Conservation (phyloP, 306 rosid genomes). For the Comarum palustre region DNA sequence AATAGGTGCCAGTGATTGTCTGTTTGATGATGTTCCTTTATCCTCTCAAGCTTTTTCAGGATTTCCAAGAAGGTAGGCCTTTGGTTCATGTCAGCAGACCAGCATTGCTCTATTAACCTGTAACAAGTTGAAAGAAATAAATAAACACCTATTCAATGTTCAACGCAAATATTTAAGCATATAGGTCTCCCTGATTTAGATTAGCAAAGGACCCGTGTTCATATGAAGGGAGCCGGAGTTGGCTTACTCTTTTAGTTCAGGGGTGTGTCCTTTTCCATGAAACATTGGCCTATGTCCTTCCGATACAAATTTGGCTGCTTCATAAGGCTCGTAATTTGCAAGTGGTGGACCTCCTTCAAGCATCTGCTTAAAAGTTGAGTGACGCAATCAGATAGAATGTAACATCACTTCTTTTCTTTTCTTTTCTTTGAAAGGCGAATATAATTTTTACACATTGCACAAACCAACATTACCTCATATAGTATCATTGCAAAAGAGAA, state of each 20-base stretch:
- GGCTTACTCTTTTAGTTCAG: conserved; percentile 73
- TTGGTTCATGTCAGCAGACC: conserved; percentile 65
- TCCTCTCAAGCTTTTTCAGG: conserved; percentile 72
- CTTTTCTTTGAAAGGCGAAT: background rate
- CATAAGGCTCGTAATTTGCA: conserved; percentile 74
- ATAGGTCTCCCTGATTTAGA: background rate
- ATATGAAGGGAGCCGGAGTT: no score
- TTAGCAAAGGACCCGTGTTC: background rate
- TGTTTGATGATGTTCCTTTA: conserved; percentile 58
- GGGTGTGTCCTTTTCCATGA: conserved; percentile 53
- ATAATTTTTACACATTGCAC: conserved; percentile 8
- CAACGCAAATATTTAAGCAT: background rate
- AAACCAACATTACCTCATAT: conserved; percentile 65
- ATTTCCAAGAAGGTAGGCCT: conserved; percentile 85
- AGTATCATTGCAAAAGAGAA: conserved; percentile 93
- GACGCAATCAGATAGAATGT: conserved; percentile 18
- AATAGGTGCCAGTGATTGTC: conserved; percentile 79
- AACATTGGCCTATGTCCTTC: conserved; percentile 79
- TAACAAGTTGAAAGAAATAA: conserved; percentile 15
- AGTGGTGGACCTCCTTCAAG: conserved; percentile 91
- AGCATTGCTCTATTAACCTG: conserved; percentile 74
- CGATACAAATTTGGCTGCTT: conserved; percentile 77
- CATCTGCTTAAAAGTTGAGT: conserved; percentile 60
- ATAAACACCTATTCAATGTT: background rate
- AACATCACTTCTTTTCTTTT: background rate